Percentiles rank a stretch among this genome's conserved stretches.
These are phyloP conservation scores for Gloeostereum incarnatum DNA, from an alignment of 768 basidiomycete species.

Conservation along the genomic window DNA sequence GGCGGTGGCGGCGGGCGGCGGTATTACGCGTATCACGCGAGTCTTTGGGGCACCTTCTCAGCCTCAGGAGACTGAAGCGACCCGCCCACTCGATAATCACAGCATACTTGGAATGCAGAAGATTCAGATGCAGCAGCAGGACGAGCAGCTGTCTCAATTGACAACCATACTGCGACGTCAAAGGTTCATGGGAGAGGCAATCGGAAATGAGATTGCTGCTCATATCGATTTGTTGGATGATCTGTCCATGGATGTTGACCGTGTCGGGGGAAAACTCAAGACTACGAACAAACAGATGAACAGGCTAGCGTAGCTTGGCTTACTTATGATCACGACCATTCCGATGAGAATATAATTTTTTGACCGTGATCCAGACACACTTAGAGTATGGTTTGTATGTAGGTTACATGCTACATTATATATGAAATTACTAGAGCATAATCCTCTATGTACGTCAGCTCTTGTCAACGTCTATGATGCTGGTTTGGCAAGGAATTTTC, in stretches of 20 bases:
- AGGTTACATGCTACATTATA: conserved; percentile 5
- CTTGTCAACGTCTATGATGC: conserved; percentile 7
- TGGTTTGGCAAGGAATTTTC: conserved; percentile 38
- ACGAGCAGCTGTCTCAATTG: conserved; percentile 69
- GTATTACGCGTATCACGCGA: conserved; percentile 47
- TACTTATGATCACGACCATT: conserved; percentile 3
- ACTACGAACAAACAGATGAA: conserved; percentile 77
- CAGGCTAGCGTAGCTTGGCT: conserved; percentile 43
- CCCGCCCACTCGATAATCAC: conserved; percentile 79
- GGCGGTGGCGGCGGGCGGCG: conserved; percentile 19
- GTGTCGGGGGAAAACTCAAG: conserved; percentile 70
- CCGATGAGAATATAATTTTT: conserved; percentile 3
- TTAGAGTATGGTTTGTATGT: conserved; percentile 1
- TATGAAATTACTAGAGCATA: neutral
- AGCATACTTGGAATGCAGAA: conserved; percentile 78
- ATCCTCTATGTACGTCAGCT: neutral
- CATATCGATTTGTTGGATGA: conserved; percentile 87
- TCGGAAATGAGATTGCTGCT: conserved; percentile 67
- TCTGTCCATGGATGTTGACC: conserved; percentile 68
- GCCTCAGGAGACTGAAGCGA: conserved; percentile 75
- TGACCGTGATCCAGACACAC: conserved; percentile 2
- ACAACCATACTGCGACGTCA: conserved; percentile 80
- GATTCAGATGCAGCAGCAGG: conserved; percentile 76
- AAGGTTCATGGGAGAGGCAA: conserved; percentile 78
- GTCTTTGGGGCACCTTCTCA: conserved; percentile 65